Base-by-base conservation (phyloP, 2,329 filamentous ascomycete species). In the Penicillium sp. region DNA sequence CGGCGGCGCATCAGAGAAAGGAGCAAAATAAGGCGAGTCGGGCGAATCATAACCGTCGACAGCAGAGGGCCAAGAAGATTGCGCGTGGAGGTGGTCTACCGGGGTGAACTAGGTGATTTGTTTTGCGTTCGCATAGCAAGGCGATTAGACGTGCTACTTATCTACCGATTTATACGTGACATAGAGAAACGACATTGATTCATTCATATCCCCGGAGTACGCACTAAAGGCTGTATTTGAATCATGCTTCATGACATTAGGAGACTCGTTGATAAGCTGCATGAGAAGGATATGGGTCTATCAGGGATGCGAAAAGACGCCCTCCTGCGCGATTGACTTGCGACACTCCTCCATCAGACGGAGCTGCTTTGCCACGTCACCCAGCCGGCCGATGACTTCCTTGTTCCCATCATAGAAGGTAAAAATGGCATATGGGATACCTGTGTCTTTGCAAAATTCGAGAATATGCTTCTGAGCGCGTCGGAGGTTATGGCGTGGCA, bases 21-120 rank as follows among this genome's bases (percentile, higher is more conserved):
- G 92, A 95, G 67, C 85, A 88, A 24, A 88, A 85, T 61, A 96
- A 96, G 70, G 81, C 86, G 2, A 89, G 87, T 21, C 79, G 87
- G 55, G 91, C 90, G 29, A 96, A 96, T 67, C 91, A 96, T 69
- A 94, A 90, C 70, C 83, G 92, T 24, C 82, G 90, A 45, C 88
- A 95, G 66, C 81, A 83, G 63, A 72, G 82, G 52, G 83, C 81
- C 42, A 82, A 74, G 67, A 85, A 85, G 70, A 82, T 85, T 75
- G 82, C 82, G 2, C 75, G 81, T 56, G 82, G 77, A 47, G 82
- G 82, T 24, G 66, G 69, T 6, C 57, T 73, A 62, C 68, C 65
- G 45, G 68, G 64, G 38, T 71, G 52, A 57, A 21, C 10, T 16
- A 45, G 18, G 15, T n/a, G 18, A 7, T 15, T 9, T 34, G 24